Conservation (phyloP, 495 filamentous ascomycete species). For the Filosporella fistucella region DNA sequence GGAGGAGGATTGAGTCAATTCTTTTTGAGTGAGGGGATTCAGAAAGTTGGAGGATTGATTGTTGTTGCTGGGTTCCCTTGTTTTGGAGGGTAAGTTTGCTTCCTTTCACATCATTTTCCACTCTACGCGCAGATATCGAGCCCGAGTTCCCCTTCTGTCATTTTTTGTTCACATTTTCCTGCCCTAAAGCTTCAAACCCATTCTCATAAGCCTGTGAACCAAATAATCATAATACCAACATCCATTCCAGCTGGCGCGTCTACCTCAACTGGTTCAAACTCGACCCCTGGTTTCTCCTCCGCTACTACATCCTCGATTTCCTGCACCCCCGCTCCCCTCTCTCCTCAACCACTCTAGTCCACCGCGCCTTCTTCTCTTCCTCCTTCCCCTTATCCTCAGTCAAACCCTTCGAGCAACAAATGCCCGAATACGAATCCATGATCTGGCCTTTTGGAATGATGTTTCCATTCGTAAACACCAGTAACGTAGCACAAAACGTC, state of each 20-base stretch:
- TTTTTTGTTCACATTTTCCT: too few relatives aligned
- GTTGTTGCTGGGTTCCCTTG: slow-evolving; percentile 36
- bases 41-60: slow-evolving; percentile 33
- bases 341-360: slow-evolving; percentile 35
- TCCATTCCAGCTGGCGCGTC: slow-evolving; percentile 25
- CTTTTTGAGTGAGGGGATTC: slow-evolving; percentile 31
- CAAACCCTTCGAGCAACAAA: slow-evolving; percentile 28
- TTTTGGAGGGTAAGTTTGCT: slow-evolving; percentile 36
- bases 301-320: slow-evolving; percentile 32
- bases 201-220: too few relatives aligned
- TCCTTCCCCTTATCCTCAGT: slow-evolving; percentile 26
- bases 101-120: not conserved
- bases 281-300: slow-evolving; percentile 38
- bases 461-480: slow-evolving; percentile 30
- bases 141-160: not conserved
- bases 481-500: slow-evolving; percentile 31
- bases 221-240: too few relatives aligned
- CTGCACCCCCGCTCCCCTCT: slow-evolving; percentile 44
- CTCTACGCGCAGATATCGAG: not conserved
- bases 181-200: too few relatives aligned
- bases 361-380: slow-evolving; percentile 37
- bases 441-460: slow-evolving; percentile 40
- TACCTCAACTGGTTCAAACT: slow-evolving; percentile 39
- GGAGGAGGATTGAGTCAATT: slow-evolving; percentile 42
- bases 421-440: slow-evolving; percentile 39